Percentiles rank a stretch among this genome's conserved stretches.
These are phyloP conservation scores for Gracilaria gracilis DNA, from an alignment of 23 red algal genomes.

Conservation along the genomic window DNA sequence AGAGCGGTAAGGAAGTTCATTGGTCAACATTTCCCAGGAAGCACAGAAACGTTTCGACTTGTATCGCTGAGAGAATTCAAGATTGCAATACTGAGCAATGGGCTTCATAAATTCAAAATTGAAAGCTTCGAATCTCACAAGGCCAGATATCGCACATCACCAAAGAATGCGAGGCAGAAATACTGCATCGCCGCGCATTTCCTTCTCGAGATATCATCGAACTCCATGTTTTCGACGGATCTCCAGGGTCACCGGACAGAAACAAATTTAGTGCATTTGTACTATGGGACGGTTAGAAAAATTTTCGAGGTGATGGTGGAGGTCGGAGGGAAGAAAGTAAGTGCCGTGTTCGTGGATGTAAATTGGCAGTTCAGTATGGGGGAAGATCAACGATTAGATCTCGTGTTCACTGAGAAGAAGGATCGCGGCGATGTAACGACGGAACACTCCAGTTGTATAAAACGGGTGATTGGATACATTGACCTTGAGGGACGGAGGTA, in stretches of 20 bases:
- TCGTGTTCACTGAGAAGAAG: neutral
- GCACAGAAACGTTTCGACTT: neutral
- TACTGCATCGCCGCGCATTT: constrained; percentile 28
- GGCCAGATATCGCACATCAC: neutral
- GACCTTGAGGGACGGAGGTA: constrained; percentile 1
- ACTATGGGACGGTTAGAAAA: neutral
- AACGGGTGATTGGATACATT: neutral
- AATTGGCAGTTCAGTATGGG: neutral
- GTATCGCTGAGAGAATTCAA: neutral
- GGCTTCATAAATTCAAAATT: neutral
- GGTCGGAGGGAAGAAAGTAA: neutral
- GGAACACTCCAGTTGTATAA: neutral
- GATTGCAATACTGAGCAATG: neutral
- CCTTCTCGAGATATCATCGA: neutral
- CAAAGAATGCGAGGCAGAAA: neutral
- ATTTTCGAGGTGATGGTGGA: neutral
- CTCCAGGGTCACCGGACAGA: no score
- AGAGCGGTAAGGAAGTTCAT: neutral
- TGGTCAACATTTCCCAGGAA: neutral
- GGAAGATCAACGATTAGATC: neutral
- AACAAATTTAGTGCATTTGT: neutral
- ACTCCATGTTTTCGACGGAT: neutral
- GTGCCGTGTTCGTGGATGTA: neutral
- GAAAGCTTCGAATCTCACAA: neutral
- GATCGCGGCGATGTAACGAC: neutral